Evolutionary conservation across 768 basidiomycete species (phyloP), one percentile per base, ranked within the genome.

Genomic region (Hysterangium stoloniferum): DNA sequence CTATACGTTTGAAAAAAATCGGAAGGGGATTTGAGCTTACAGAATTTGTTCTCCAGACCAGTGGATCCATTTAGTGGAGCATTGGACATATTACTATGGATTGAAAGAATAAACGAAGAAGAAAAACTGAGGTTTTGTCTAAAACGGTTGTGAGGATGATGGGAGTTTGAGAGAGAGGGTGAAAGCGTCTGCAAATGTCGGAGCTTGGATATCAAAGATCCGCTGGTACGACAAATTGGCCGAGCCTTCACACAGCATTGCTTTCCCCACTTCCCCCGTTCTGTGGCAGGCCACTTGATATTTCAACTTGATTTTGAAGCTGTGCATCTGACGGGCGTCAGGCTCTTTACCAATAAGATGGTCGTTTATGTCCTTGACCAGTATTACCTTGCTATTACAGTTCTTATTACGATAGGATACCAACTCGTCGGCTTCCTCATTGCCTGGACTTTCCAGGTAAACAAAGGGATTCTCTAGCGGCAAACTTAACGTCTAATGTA

Each of bases 11-110:
- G 20, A 33, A 24, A 37, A 48, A 27, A 35, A 20, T 33, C 19
- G 19, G 1, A 45, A 20, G 19, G 34, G 17, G 29, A 52, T 51
- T 35, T 43, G 48, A 17, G 71, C 79, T 57, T 56, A 86, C 86
- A 76, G 66, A 90, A 85, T 66, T 80, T 76, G 65, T 73, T 72
- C 75, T 89, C 86, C 62, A 88, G 71, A 71, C 76, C 80, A 67
- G 75, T 67, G 62, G 69, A 71, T 66, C 76, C 81, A 71, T 88
- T 86, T 84, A 86, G 79, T 76, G 80, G 79, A 79, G 84, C 86
- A 89, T 88, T 88, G 74, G 85, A 82, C 86, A 89, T 89, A 86
- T 38, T 57, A 50, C 53, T 27, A 52, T 46, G 44, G 17, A 35
- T 43, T 46, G 41, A 55, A 52, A 46, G 40, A 40, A 27, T 51